Conservation (phyloP, 2,329 filamentous ascomycete species). For the Ophiosphaerella herpotricha region DNA sequence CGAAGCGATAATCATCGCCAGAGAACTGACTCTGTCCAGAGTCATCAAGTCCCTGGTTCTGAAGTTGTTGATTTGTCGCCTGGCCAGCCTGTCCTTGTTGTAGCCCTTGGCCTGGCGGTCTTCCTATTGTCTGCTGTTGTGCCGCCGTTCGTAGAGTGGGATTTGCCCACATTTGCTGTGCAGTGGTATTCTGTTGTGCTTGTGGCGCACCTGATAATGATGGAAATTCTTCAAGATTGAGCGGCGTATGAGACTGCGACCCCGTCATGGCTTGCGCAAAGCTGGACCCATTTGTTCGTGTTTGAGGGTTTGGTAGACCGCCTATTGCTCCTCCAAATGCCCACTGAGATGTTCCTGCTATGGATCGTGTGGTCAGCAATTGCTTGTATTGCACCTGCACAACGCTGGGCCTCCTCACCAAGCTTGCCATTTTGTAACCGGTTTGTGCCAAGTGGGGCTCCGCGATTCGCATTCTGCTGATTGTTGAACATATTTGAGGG, state of each 20-base stretch:
- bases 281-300: conserved; percentile 57
- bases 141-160: conserved; percentile 56
- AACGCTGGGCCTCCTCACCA: conserved; percentile 44
- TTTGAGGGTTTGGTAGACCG: conserved; percentile 56
- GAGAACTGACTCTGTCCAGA: conserved; percentile 57
- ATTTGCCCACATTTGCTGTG: conserved; percentile 62
- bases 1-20: conserved; percentile 62
- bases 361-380: conserved; percentile 22
- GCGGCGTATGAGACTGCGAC: conserved; percentile 57
- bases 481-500: conserved; percentile 56
- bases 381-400: background rate
- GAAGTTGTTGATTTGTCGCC: conserved; percentile 49
- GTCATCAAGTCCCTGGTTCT: conserved; percentile 48
- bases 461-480: conserved; percentile 56
- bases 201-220: conserved; percentile 63
- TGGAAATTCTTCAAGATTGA: conserved; percentile 66
- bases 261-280: conserved; percentile 62
- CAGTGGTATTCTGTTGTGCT: conserved; percentile 57
- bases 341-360: conserved; percentile 62
- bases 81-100: conserved; percentile 41
- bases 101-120: conserved; percentile 51
- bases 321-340: conserved; percentile 61
- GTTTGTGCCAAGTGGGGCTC: conserved; percentile 53
- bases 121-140: conserved; percentile 59
- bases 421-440: conserved; percentile 61